Base-by-base conservation (phyloP, 75 land plant species). In the Pinus taeda region DNA sequence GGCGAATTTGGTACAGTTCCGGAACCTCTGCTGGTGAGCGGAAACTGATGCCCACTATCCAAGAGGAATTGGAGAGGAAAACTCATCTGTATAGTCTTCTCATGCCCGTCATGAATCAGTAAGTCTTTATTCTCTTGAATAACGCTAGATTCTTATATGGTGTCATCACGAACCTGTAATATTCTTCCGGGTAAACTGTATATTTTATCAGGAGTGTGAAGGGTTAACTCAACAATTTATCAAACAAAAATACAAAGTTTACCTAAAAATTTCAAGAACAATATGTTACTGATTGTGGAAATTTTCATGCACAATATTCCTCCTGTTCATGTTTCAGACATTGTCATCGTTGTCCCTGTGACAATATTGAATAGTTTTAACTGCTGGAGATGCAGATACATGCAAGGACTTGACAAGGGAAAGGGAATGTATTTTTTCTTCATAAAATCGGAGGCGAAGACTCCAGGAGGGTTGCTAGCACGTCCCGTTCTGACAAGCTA, bases 11-110 rank as follows among this genome's bases (percentile, higher is more conserved):
- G 62, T 78, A 59, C 89, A 95, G 98, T 71, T 95, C 98, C 30
- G 98, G 98, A 33, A 95, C 98, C 4, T 95, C 98, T 11, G 93
- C 88, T 7, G 98, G 98, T 0, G 91, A 93, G 76, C 65, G 91
- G 55, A 95, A 95, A 82, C 81, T 95, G 79, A 93, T 95, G 92
- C 98, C 98, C 15, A 90, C 93, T 1, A 90, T 93, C 70, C 14
- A 56, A 6, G 90, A 90, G 24, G 95, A 93, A 76, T 57, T 88
- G 72, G 85, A 90, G 45, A 81, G 95, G 5, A 75, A 85, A n/a
- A 76, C 77, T 77, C 57, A 77, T 0, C 79, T 90, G n/a, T 90
- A 85, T 81, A 85, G 85, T 72, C 91, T 93, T 76, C 93, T 93
- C 74, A 85, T 85, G 88, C 93, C 95, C 3, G 89, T 93, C 36